Evolutionary conservation across 768 basidiomycete genomes (phyloP), one percentile per base, ranked within the genome.

Genomic region (Suillus decipiens): DNA sequence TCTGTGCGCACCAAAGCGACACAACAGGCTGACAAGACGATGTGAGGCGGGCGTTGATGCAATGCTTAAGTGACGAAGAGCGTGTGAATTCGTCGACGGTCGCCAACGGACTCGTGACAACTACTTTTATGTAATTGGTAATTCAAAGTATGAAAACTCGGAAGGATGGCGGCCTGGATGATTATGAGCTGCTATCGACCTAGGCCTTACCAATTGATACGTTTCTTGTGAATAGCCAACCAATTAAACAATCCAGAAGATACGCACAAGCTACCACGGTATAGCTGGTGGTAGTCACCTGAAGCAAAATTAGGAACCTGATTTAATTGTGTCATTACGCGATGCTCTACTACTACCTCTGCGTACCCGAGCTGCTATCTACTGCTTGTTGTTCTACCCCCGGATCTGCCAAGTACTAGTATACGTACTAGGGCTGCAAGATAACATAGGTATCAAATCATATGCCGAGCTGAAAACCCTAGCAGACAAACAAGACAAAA

Each of bases 401-500:
- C 33, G 31, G 51, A 53, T 53, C 34, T 12, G 51, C 51, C 33
- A 34, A 33, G 31, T 31, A 28, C 28, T 28, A 28, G 31, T 19
- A 7, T 51, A 51, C 50, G 50, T 51, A 51, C 50, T 51, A 51
- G 48, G 48, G 48, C 48, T 50, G 28, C 15, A 17, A 31, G 19
- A 34, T 33, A 33, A 11, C 33, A 53, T 36, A 10, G 37, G 12
- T 5, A 12, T 12, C 36, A 19, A 19, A 8, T 42, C 42, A 43
- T 12, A 39, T 39, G 14, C 11, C 17, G 12, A 33, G 55, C 55
- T 37, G 55, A 37, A 39, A 53, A 24, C 55, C 37, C 55, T 56
- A 63, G 63, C 60, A 66, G 69, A 74, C 73, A 74, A 74, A 74
- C 68, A 74, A 76, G 67, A 67, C 75, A 76, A 75, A 74, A 74